Conservation (phyloP, 805 yeast genomes). For the Phaffomyces opuntiae region DNA sequence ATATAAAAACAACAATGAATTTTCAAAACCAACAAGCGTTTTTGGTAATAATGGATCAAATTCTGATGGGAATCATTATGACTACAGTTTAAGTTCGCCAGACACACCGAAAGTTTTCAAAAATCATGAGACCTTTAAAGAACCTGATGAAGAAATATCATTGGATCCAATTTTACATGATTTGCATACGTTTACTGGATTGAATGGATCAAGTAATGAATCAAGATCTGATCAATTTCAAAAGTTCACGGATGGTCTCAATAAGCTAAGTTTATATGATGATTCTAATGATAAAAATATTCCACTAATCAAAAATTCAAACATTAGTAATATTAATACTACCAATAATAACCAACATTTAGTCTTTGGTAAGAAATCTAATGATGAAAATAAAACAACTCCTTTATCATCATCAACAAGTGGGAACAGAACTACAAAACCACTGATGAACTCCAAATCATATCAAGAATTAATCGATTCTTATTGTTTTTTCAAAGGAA, state of each 20-base stretch:
- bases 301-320: slow-evolving; percentile 2
- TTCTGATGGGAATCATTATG: slow-evolving; percentile 14
- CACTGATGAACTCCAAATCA: slow-evolving; percentile 40
- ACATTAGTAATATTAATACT: neutral
- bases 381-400: neutral
- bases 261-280: slow-evolving; percentile 5
- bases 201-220: neutral
- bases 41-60: neutral
- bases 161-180: slow-evolving; percentile 11
- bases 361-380: slow-evolving; percentile 1
- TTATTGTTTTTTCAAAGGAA: slow-evolving; percentile 50
- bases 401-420: neutral
- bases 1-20: slow-evolving; percentile 1
- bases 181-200: slow-evolving; percentile 3
- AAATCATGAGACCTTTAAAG: neutral
- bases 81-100: slow-evolving; percentile 19
- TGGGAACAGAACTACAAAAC: slow-evolving; percentile 7
- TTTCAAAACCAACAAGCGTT: neutral
- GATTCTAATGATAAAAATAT: slow-evolving; percentile 3
- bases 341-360: neutral
- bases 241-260: slow-evolving; percentile 3
- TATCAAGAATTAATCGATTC: slow-evolving; percentile 52
- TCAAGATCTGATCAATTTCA: neutral
- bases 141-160: slow-evolving; percentile 6
- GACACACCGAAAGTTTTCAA: slow-evolving; percentile 22